These are phyloP conservation scores for Claviceps purpurea DNA, from an alignment of 2,329 filamentous ascomycete genomes.

Conservation along the genomic window DNA sequence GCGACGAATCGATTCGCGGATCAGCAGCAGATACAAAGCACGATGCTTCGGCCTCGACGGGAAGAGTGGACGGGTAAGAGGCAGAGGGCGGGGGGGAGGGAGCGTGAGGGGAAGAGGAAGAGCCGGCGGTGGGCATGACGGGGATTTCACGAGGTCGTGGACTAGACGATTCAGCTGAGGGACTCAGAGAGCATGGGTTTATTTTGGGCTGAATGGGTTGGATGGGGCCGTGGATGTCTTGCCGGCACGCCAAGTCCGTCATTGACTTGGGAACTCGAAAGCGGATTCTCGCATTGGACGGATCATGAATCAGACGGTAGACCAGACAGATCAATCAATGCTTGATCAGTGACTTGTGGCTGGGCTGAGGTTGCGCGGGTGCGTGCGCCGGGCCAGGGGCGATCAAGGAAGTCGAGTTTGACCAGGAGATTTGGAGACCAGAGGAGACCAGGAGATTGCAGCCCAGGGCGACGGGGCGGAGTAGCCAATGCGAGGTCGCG, in stretches of 20 bases:
- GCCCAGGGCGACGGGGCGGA: neutral
- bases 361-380: constrained; percentile 1
- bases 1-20: constrained; percentile 1
- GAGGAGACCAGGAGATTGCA: neutral
- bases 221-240: neutral
- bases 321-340: neutral
- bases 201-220: neutral
- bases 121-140: constrained; percentile 7
- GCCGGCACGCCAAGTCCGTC: constrained; percentile 1
- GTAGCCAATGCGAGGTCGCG: constrained; percentile 1
- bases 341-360: neutral
- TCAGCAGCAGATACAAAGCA: constrained; percentile 1
- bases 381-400: neutral
- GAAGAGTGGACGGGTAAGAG: neutral
- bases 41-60: neutral
- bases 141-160: constrained; percentile 1
- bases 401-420: neutral
- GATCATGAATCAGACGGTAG: neutral
- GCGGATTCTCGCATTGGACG: no score
- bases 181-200: constrained; percentile 1
- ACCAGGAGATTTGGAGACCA: neutral
- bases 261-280: neutral
- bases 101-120: neutral
- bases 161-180: constrained; percentile 1
- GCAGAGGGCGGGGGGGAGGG: neutral